phyloP scores from a whole-genome alignment of 1,284 basidiomycete species.

The Porogramme epimiltina region DNA sequence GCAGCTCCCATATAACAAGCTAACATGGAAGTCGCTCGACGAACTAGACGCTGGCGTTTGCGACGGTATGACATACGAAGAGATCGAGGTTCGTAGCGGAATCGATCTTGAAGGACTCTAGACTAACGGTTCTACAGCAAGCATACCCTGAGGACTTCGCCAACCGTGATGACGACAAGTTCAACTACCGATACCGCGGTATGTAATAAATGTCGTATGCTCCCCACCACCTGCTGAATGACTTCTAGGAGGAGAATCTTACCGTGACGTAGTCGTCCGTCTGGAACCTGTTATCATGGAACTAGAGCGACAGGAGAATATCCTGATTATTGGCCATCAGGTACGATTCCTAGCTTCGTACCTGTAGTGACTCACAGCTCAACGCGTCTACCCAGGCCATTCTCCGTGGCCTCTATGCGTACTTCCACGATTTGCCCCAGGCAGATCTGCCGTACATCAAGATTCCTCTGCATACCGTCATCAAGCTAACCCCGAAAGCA shows the following conservation, averaged over 20 bases:
- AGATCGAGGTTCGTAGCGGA: conserved; percentile 78
- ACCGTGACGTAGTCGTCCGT: conserved; percentile 93
- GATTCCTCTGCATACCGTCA: conserved; percentile 94
- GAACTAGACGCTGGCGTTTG: conserved; percentile 99
- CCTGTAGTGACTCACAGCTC: conserved; percentile 4
- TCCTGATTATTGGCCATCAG: conserved; percentile 96
- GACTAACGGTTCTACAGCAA: conserved; percentile 49
- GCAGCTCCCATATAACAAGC: conserved; percentile 83
- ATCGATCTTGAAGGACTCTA: not conserved
- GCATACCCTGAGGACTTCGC: conserved; percentile 98
- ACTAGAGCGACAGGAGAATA: conserved; percentile 95
- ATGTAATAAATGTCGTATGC: conserved; percentile 5
- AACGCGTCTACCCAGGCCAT: conserved; percentile 63
- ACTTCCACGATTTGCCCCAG: conserved; percentile 92
- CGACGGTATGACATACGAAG: conserved; percentile 99
- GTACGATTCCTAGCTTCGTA: conserved; percentile 34
- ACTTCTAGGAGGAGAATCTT: conserved; percentile 82
- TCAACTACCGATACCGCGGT: conserved; percentile 96
- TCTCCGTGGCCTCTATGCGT: conserved; percentile 87
- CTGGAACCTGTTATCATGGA: conserved; percentile 99
- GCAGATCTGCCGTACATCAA: conserved; percentile 98
- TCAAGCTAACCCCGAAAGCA: conserved; percentile 97
- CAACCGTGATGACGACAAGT: conserved; percentile 99
- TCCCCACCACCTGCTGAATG: not conserved
- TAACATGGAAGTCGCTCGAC: conserved; percentile 99